Evolutionary conservation across 2,329 filamentous ascomycete genomes (phyloP).

Genomic region (Corinectria fuckeliana): DNA sequence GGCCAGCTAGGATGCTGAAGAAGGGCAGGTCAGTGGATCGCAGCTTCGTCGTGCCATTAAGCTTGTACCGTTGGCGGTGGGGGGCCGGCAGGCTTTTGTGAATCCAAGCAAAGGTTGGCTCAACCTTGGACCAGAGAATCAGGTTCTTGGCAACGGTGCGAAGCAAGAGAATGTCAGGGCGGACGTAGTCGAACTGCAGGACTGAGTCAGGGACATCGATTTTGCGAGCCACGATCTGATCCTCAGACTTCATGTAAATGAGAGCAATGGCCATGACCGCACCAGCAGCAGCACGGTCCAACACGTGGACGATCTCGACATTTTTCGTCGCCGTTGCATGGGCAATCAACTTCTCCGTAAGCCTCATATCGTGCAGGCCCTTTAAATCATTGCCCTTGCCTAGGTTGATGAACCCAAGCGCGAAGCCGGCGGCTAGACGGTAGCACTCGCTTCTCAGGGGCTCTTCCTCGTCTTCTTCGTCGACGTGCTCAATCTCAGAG

Average conservation of each 20-base stretch:
- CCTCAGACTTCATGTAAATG: constrained; percentile 97
- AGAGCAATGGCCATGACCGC: constrained; percentile 88
- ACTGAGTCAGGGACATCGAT: constrained; percentile 91
- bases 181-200: constrained; percentile 92
- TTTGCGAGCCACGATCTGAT: constrained; percentile 84
- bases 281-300: constrained; percentile 92
- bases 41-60: constrained; percentile 67
- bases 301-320: constrained; percentile 88
- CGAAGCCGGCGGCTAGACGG: constrained; percentile 89
- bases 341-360: constrained; percentile 85
- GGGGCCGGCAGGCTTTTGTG: constrained; percentile 72
- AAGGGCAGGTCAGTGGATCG: constrained; percentile 87
- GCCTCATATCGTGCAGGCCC: constrained; percentile 90
- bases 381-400: constrained; percentile 88
- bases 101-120: constrained; percentile 78
- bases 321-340: constrained; percentile 90
- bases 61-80: constrained; percentile 67
- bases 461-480: constrained; percentile 81
- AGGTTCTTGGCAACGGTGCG: constrained; percentile 88
- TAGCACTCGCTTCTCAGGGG: constrained; percentile 94
- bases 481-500: constrained; percentile 91
- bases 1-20: constrained; percentile 87
- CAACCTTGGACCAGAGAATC: constrained; percentile 89
- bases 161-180: constrained; percentile 89
- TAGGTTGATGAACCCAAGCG: constrained; percentile 92